phyloP scores from a whole-genome alignment of 345 rosid species.

The Corchorus capsularis region DNA sequence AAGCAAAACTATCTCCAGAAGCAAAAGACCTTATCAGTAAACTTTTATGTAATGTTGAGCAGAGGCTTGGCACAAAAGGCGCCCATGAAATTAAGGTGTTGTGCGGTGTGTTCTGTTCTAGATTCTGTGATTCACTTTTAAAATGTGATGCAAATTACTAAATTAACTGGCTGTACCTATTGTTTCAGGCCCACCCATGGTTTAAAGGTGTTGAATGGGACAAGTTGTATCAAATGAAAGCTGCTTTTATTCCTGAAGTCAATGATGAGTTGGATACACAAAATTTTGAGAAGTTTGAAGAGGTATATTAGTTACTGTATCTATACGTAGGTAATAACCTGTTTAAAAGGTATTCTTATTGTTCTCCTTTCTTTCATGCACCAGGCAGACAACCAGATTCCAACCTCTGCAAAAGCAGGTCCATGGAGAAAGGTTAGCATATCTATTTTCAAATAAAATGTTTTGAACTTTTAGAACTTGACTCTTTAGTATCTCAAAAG shows the following conservation, averaged over 20 bases:
- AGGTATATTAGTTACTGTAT: conserved; percentile 48
- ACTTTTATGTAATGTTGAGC: conserved; percentile 91
- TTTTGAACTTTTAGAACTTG: background rate
- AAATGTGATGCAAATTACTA: conserved; percentile 10
- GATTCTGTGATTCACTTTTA: conserved; percentile 26
- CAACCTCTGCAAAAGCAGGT: conserved; percentile 59
- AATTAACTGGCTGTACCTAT: conserved; percentile 27
- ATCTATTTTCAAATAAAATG: conserved; percentile 8
- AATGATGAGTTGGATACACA: conserved; percentile 97
- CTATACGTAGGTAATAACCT: conserved; percentile 6
- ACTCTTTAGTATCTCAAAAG: background rate
- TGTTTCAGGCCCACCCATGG: conserved; percentile 81
- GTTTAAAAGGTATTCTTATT: background rate
- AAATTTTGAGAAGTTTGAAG: conserved; percentile 97
- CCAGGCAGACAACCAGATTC: conserved; percentile 70
- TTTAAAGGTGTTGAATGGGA: conserved; percentile 88
- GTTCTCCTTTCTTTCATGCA: conserved; percentile 16
- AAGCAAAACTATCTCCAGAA: conserved; percentile 84
- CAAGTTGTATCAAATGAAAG: conserved; percentile 80
- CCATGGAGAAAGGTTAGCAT: conserved; percentile 84
- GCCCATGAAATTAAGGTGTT: conserved; percentile 89
- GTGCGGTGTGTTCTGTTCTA: conserved; percentile 50
- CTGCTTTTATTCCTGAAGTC: conserved; percentile 95
- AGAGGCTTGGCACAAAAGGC: conserved; percentile 92
- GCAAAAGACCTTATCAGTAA: conserved; percentile 88